A percentile compares a stretch with the other conserved stretches of the same genome.
These are phyloP conservation scores for Termitomyces sp. DNA, from an alignment of 768 basidiomycete species.

Conservation along the genomic window DNA sequence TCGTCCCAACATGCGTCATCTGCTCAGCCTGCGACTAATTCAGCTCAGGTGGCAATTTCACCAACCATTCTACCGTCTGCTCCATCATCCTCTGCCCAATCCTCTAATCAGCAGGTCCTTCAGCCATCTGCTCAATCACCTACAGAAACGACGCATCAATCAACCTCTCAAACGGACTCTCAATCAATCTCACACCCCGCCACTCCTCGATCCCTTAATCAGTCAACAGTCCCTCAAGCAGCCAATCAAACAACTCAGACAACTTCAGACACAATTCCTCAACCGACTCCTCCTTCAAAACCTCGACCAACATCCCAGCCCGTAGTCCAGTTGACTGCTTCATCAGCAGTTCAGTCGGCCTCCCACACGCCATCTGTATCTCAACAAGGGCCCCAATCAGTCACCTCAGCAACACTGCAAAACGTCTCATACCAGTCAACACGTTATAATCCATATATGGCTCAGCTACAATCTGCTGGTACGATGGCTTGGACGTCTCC, in stretches of 20 bases:
- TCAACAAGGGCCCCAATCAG: neutral
- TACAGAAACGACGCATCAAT: neutral
- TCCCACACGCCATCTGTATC: conserved; percentile 3
- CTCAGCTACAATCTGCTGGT: conserved; percentile 8
- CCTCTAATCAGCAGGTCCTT: neutral
- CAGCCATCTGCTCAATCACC: neutral
- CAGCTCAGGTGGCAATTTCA: neutral
- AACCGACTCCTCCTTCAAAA: neutral
- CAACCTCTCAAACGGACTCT: neutral
- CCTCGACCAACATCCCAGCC: conserved; percentile 3
- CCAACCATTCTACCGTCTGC: neutral
- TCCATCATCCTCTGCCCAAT: neutral
- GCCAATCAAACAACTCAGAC: neutral
- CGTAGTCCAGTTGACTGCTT: neutral
- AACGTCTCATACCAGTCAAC: conserved; percentile 10
- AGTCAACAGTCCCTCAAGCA: neutral
- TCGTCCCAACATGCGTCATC: neutral
- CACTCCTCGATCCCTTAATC: neutral
- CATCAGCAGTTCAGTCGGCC: neutral
- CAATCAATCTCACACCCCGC: neutral
- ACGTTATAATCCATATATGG: conserved; percentile 12
- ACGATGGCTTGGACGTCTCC: conserved; percentile 6
- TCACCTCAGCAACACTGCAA: neutral
- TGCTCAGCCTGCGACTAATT: neutral
- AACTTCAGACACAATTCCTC: neutral